Evolutionary conservation across 73 alveolate genomes (phyloP).

Genomic region (Tetrahymena borealis): DNA sequence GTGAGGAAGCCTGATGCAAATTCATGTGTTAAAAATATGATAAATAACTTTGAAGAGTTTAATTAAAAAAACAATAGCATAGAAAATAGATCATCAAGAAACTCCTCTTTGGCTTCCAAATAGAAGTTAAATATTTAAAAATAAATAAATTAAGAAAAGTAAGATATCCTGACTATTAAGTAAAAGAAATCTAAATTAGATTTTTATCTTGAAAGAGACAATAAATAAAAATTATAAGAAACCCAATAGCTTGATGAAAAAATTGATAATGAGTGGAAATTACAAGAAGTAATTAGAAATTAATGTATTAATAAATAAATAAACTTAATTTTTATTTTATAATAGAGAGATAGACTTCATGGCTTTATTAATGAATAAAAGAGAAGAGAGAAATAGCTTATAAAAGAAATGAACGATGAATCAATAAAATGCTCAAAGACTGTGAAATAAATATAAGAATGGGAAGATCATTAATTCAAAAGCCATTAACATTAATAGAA

Average conservation of each 20-base stretch:
- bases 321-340: not conserved
- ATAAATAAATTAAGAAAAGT: not conserved
- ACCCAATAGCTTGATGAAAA: not conserved
- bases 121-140: not conserved
- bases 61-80: not conserved
- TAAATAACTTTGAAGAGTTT: not conserved
- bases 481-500: not conserved
- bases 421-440: not conserved
- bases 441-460: not conserved
- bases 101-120: not conserved
- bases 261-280: not conserved
- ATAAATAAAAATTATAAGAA: not conserved
- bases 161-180: not conserved
- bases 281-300: not conserved
- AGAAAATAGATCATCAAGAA: not conserved
- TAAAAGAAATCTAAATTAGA: not conserved
- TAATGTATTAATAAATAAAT: not conserved
- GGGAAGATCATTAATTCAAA: not conserved
- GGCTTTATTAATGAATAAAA: not conserved
- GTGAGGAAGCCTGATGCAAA: not conserved
- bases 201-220: not conserved
- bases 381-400: not conserved
- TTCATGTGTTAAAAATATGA: not conserved
- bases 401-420: not conserved
- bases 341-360: not conserved